Evolutionary conservation across 768 basidiomycete genomes (phyloP).

Genomic region (Leccinum subtestaceum): DNA sequence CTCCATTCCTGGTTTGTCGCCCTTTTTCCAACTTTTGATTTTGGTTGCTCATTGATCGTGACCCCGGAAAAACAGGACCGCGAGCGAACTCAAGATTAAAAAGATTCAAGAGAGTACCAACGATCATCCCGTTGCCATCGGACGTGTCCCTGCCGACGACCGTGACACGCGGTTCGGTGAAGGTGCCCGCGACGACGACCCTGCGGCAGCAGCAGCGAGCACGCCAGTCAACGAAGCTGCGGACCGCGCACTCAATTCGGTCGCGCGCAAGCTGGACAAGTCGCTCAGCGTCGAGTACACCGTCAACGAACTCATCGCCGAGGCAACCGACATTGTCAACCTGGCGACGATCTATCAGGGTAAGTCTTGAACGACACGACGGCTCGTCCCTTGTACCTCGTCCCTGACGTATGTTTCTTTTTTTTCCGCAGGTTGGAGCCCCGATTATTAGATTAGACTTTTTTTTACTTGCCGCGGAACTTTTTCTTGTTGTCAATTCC

Average conservation of each 20-base stretch:
- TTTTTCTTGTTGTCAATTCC: background rate
- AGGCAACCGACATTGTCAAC: conserved; percentile 77
- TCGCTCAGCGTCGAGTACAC: conserved; percentile 88
- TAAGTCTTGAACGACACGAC: conserved; percentile 29
- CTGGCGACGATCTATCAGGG: conserved; percentile 77
- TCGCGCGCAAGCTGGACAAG: conserved; percentile 80
- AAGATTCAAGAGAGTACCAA: conserved; percentile 50
- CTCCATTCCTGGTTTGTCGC: conserved; percentile 81
- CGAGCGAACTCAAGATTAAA: conserved; percentile 71
- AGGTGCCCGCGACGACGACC: conserved; percentile 39
- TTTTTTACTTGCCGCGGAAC: background rate
- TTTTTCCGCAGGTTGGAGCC: conserved; percentile 39
- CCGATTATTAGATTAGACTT: conserved; percentile 31
- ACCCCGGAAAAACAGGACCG: conserved; percentile 50
- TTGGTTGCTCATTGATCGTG: background rate
- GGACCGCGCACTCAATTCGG: conserved; percentile 80
- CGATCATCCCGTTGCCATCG: conserved; percentile 21
- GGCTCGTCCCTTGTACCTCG: background rate
- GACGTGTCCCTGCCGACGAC: conserved; percentile 22
- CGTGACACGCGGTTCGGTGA: conserved; percentile 31
- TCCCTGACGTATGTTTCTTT: background rate
- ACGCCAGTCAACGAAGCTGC: conserved; percentile 81
- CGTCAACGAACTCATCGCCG: conserved; percentile 88
- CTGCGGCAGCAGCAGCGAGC: conserved; percentile 43
- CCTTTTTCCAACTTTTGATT: background rate